Evolutionary conservation across 495 filamentous ascomycete species (phyloP).

Genomic region (Amorphotheca resinae): DNA sequence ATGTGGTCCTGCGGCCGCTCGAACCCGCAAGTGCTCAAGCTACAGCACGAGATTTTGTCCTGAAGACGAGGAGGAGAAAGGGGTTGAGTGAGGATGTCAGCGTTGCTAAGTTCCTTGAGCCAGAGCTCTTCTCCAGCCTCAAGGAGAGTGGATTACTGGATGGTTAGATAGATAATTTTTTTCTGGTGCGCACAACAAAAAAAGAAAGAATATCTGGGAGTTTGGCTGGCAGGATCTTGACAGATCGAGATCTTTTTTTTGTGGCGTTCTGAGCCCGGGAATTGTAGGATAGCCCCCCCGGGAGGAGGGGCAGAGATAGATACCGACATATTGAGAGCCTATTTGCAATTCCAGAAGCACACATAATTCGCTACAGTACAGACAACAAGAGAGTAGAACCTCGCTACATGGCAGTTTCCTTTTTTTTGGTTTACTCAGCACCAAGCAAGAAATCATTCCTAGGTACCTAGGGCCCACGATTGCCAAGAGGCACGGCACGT

Average conservation of each 20-base stretch:
- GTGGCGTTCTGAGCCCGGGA: background rate
- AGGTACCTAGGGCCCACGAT: too few relatives aligned
- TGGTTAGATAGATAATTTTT: slow-evolving; percentile 27
- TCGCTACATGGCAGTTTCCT: too few relatives aligned
- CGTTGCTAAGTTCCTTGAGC: slow-evolving; percentile 90
- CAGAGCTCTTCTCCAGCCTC: slow-evolving; percentile 77
- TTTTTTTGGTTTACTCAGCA: too few relatives aligned
- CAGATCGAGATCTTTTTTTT: background rate
- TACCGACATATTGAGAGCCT: too few relatives aligned
- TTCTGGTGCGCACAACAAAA: slow-evolving; percentile 2
- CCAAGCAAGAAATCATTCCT: too few relatives aligned
- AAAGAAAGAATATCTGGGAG: slow-evolving; percentile 11
- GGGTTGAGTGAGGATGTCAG: slow-evolving; percentile 91
- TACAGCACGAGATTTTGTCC: slow-evolving; percentile 86
- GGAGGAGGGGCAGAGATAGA: too few relatives aligned
- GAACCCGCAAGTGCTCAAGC: slow-evolving; percentile 78
- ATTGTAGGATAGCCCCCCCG: background rate
- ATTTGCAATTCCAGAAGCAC: too few relatives aligned
- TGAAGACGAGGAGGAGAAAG: slow-evolving; percentile 90
- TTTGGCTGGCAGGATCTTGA: slow-evolving; percentile 5
- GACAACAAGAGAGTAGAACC: too few relatives aligned
- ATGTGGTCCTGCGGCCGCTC: slow-evolving; percentile 66
- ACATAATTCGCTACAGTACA: too few relatives aligned
- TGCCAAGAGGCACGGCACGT: too few relatives aligned
- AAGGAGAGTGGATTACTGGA: slow-evolving; percentile 83